These are phyloP conservation scores for Serendipita sp. DNA, from an alignment of 768 basidiomycete genomes.

Conservation along the genomic window DNA sequence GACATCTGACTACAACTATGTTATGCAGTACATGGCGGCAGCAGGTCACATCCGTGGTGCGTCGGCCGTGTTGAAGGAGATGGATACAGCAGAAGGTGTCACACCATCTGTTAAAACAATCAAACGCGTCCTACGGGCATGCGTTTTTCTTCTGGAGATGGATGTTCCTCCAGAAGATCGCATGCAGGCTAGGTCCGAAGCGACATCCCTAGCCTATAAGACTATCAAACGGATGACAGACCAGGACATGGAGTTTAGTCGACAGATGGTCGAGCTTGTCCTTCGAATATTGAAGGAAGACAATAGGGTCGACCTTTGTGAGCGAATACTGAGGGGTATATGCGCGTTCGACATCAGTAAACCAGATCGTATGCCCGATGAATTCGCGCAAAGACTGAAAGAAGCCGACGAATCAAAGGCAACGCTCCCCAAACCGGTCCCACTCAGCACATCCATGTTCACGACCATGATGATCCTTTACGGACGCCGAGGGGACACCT, in stretches of 20 bases:
- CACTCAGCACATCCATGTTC: neutral
- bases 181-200: neutral
- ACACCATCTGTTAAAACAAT: neutral
- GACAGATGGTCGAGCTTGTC: neutral
- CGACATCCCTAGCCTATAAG: neutral
- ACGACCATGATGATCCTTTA: neutral
- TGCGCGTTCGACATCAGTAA: neutral
- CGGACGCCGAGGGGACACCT: neutral
- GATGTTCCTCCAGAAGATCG: neutral
- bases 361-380: slow-evolving; percentile 4
- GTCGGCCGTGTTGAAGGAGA: neutral
- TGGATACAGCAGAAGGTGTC: neutral
- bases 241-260: neutral
- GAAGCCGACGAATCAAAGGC: neutral
- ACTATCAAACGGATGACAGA: neutral
- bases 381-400: neutral
- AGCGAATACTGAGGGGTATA: neutral
- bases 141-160: neutral
- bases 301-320: neutral
- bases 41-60: neutral
- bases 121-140: neutral
- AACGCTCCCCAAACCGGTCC: neutral
- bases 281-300: neutral
- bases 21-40: neutral
- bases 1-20: neutral